phyloP scores from a whole-genome alignment of 768 basidiomycete genomes.

The Boletus sp. region DNA sequence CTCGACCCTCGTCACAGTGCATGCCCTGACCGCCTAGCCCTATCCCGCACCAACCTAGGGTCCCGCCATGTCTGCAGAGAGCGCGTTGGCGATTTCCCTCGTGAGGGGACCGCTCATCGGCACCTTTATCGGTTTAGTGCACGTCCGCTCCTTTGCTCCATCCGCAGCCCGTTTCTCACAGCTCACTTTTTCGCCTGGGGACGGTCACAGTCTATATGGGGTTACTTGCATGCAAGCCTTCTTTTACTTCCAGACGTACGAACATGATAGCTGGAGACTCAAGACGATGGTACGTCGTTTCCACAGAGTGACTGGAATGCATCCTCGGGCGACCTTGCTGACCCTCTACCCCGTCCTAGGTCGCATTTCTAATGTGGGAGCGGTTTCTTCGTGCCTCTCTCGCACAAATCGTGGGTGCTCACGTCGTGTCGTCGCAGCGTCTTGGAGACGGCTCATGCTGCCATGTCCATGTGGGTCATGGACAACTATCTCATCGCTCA shows the following conservation, averaged over 20 bases:
- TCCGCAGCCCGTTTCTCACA: neutral
- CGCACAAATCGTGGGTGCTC: neutral
- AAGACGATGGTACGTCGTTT: conserved; percentile 21
- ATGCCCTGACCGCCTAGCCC: no score
- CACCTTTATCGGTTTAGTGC: conserved; percentile 22
- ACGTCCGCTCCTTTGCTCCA: neutral
- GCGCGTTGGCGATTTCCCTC: conserved; percentile 9
- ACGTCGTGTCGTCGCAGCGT: conserved; percentile 6
- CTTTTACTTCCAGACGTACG: conserved; percentile 29
- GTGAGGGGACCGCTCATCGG: conserved; percentile 29
- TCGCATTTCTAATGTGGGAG: conserved; percentile 21
- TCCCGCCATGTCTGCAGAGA: neutral
- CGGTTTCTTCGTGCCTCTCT: neutral
- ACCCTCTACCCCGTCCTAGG: conserved; percentile 11
- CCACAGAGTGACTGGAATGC: neutral
- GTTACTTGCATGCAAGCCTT: conserved; percentile 28
- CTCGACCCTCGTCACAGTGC: no score
- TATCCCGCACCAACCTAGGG: no score
- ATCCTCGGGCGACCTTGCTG: neutral
- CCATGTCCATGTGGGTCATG: conserved; percentile 22
- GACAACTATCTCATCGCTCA: conserved; percentile 24
- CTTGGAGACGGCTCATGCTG: conserved; percentile 23
- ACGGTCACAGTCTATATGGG: conserved; percentile 24
- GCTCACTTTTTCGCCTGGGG: neutral
- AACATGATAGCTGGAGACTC: conserved; percentile 14